Percentiles rank a stretch among this genome's conserved stretches.
phyloP scores from a whole-genome alignment of 371 early-diverging fungal species.

The Chytridium lagenaria region DNA sequence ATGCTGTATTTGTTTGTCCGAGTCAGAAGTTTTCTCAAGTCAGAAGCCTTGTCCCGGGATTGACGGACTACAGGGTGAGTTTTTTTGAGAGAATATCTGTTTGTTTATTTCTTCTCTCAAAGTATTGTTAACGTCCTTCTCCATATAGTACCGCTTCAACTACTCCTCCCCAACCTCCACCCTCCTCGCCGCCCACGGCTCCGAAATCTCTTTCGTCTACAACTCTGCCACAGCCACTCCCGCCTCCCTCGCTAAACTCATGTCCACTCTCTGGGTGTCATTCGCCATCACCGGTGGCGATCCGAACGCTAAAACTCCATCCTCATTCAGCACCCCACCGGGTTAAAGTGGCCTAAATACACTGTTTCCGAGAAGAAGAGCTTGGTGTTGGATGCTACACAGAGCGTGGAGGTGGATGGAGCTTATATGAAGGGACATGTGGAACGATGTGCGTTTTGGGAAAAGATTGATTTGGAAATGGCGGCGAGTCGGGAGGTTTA shows the following conservation, averaged over 20 bases:
- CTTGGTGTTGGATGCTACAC: not conserved
- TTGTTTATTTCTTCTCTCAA: not conserved
- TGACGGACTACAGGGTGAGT: not conserved
- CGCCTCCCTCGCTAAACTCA: not conserved
- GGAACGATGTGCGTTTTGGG: conserved; percentile 6
- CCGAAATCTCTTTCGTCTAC: not conserved
- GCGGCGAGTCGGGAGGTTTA: no score
- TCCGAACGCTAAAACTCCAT: no score
- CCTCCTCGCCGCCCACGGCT: not conserved
- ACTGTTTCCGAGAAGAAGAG: not conserved
- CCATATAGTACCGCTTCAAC: not conserved
- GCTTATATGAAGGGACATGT: not conserved
- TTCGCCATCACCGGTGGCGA: not conserved
- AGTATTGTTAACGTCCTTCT: not conserved
- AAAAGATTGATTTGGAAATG: not conserved
- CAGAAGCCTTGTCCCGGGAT: not conserved
- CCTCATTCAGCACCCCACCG: not conserved
- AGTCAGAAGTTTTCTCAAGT: not conserved
- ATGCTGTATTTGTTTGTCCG: conserved; percentile 9
- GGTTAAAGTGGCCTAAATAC: not conserved
- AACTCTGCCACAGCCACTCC: not conserved
- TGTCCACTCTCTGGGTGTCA: not conserved
- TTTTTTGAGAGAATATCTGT: not conserved
- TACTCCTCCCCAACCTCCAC: not conserved
- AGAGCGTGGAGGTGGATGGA: not conserved